Evolutionary conservation across 371 early-diverging fungal species (phyloP), one percentile per base, ranked within the genome.

Genomic region (Mucor indicus): DNA sequence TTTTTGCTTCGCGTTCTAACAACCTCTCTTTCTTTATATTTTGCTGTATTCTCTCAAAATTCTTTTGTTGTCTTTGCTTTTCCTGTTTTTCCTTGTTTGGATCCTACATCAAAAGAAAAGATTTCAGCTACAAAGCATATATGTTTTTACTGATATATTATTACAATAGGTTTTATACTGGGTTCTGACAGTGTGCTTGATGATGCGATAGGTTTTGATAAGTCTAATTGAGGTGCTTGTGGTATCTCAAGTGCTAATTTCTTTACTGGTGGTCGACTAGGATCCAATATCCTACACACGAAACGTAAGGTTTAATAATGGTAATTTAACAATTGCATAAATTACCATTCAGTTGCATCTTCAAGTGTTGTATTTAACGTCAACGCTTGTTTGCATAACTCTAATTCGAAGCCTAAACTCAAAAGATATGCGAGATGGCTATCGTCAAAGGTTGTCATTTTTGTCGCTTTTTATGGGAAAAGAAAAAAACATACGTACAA

Each of bases 331-430:
- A 23, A 15, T 24, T 3, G 17, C 1, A 9, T 8, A 15, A 22
- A 13, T 29, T 54, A 67, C 71, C 71, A 64, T 16, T 71, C 59
- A 19, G 62, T 61, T 19, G 71, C 71, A 3, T 55, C 58, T 37
- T 67, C 51, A 10, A 71, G 52, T 7, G 52, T 55, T n/a, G 27
- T 33, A 16, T 50, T 53, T 10, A 49, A 53, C 7, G 31, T 30
- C 9, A 71, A 35, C 11, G 71, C 71, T 21, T 51, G 48, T 44
- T 45, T 50, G 15, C 71, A 67, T 4, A 61, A 25, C 2, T 67
- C 64, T 4, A 71, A 22, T 24, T 67, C 60, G 32, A 64, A 71
- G 1, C 71, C 71, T 15, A 71, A 48, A 21, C 55, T 39, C 8
- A 71, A 16, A 6, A 71, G 47, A 37, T 67, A 65, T 8, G 60